Percentiles rank a stretch among this genome's conserved stretches.
These are phyloP conservation scores for Auricularia auricula-judae DNA, from an alignment of 768 basidiomycete species.

Conservation along the genomic window DNA sequence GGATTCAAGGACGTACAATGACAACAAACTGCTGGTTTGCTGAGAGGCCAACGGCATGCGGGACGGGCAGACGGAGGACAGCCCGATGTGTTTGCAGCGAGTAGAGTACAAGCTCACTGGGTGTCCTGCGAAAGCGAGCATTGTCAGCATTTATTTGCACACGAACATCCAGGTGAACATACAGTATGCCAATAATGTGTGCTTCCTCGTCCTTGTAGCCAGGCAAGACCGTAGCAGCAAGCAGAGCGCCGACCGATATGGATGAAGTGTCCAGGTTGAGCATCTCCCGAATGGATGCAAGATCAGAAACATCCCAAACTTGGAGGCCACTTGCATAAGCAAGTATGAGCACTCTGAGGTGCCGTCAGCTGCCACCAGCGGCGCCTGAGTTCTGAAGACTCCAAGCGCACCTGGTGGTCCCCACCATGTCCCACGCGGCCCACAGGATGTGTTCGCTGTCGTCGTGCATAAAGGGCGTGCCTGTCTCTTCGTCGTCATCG, in stretches of 20 bases:
- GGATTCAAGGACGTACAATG: slow-evolving; percentile 33
- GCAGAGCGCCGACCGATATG: slow-evolving; percentile 20
- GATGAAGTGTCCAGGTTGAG: slow-evolving; percentile 33
- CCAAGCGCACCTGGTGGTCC: background rate
- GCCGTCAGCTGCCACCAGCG: background rate
- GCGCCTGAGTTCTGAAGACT: background rate
- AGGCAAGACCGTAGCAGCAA: slow-evolving; percentile 32
- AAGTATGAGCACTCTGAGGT: background rate
- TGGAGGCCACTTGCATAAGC: slow-evolving; percentile 39
- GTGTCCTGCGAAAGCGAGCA: slow-evolving; percentile 20
- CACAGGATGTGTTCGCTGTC: background rate
- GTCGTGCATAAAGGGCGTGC: background rate
- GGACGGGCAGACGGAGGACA: slow-evolving; percentile 30
- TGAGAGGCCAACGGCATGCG: slow-evolving; percentile 28
- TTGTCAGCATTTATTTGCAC: slow-evolving; percentile 23
- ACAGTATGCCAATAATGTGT: slow-evolving; percentile 1
- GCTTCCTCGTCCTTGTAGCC: slow-evolving; percentile 20
- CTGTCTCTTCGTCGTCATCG: background rate
- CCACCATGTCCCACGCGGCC: background rate
- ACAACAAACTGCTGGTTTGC: slow-evolving; percentile 40
- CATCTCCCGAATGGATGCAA: slow-evolving; percentile 40
- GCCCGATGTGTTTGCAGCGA: slow-evolving; percentile 38
- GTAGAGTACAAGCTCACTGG: slow-evolving; percentile 28
- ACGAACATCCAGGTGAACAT: slow-evolving; percentile 13
- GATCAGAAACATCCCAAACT: slow-evolving; percentile 50